Conservation (phyloP, 2,329 filamentous ascomycete genomes). For the Ascochyta lentis region DNA sequence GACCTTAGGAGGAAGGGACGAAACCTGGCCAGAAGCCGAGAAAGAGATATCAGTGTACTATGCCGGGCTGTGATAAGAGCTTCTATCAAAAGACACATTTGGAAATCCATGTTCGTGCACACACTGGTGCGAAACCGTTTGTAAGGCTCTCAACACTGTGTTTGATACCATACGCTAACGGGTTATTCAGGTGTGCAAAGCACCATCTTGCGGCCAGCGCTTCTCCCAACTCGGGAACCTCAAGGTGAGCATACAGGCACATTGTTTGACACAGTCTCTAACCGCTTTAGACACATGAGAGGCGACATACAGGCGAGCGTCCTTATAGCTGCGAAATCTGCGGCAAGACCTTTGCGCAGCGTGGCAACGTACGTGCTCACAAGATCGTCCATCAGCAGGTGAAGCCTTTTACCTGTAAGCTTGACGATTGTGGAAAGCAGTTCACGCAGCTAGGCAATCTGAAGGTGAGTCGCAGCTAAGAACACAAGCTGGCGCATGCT, state of each 20-base stretch:
- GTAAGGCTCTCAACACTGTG: constrained; percentile 58
- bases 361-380: constrained; percentile 85
- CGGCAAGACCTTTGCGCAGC: constrained; percentile 82
- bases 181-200: constrained; percentile 64
- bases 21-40: constrained; percentile 52
- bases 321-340: constrained; percentile 83
- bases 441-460: constrained; percentile 93
- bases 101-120: constrained; percentile 84
- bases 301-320: constrained; percentile 85
- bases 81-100: constrained; percentile 94
- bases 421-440: constrained; percentile 84
- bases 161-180: constrained; percentile 18
- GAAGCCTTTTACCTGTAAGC: constrained; percentile 80
- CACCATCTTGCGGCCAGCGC: constrained; percentile 74
- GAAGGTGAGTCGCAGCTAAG: constrained; percentile 65
- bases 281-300: constrained; percentile 74
- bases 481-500: constrained; percentile 11
- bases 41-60: constrained; percentile 76
- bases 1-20: constrained; percentile 29
- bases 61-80: constrained; percentile 77
- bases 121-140: constrained; percentile 90
- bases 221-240: constrained; percentile 94
- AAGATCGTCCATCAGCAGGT: constrained; percentile 77
- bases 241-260: constrained; percentile 64
- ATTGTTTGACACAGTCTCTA: constrained; percentile 6